These are phyloP conservation scores for Boletus vinaceobasis DNA, from an alignment of 768 basidiomycete genomes.

Conservation along the genomic window DNA sequence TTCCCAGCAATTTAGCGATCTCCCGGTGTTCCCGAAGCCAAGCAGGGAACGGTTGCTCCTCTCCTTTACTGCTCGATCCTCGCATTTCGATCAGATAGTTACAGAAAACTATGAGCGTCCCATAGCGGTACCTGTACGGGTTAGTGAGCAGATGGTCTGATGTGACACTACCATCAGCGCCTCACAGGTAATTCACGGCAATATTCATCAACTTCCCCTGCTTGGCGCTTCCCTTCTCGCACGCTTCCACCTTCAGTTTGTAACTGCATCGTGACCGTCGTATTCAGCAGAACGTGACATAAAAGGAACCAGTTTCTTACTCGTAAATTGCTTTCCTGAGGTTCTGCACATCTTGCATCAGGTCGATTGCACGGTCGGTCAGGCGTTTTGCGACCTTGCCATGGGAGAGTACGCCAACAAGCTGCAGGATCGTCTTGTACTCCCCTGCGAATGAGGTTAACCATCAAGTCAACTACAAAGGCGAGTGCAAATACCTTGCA, in stretches of 20 bases:
- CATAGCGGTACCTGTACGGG: slow-evolving; percentile 71
- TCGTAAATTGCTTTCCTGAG: slow-evolving; percentile 93
- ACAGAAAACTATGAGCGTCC: slow-evolving; percentile 88
- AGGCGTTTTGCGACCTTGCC: slow-evolving; percentile 91
- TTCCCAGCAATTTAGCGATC: slow-evolving; percentile 68
- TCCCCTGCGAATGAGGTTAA: slow-evolving; percentile 57
- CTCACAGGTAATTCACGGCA: slow-evolving; percentile 84
- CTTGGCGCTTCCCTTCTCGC: slow-evolving; percentile 75
- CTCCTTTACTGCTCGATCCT: slow-evolving; percentile 37
- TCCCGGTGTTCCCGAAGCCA: slow-evolving; percentile 86
- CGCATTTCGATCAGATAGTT: slow-evolving; percentile 84
- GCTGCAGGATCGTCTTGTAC: slow-evolving; percentile 94
- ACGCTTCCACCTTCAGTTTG: slow-evolving; percentile 85
- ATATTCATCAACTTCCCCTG: slow-evolving; percentile 69
- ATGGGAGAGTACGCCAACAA: slow-evolving; percentile 86
- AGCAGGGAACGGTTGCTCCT: slow-evolving; percentile 60
- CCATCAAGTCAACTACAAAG: neutral
- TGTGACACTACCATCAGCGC: slow-evolving; percentile 19
- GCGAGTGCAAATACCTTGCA: slow-evolving; percentile 56
- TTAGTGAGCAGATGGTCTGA: slow-evolving; percentile 5
- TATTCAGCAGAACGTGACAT: neutral
- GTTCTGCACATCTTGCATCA: slow-evolving; percentile 97
- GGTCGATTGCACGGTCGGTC: slow-evolving; percentile 84
- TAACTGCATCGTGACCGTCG: slow-evolving; percentile 50
- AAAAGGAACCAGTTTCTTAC: slow-evolving; percentile 43